These are phyloP conservation scores for Aspergillus nanangensis DNA, from an alignment of 495 filamentous ascomycete species.

Conservation along the genomic window DNA sequence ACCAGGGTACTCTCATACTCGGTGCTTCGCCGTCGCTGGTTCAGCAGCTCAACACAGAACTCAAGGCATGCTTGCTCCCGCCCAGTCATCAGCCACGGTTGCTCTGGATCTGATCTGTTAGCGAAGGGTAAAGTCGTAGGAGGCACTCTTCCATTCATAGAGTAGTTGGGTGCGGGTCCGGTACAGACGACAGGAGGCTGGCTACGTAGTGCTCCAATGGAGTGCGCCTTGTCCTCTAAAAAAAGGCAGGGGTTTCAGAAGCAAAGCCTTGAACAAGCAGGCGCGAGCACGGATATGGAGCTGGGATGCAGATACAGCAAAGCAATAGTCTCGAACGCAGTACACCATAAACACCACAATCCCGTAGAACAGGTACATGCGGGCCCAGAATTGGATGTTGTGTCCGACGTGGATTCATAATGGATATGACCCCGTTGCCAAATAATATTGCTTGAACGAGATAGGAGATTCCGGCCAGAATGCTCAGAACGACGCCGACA, in stretches of 20 bases:
- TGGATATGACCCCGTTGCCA: constrained; percentile 48
- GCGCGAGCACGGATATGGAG: constrained; percentile 16
- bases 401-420: constrained; percentile 13
- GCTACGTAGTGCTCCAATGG: constrained; percentile 9
- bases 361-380: constrained; percentile 20
- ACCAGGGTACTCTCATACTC: constrained; percentile 11
- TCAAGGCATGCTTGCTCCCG: neutral
- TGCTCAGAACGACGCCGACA: constrained; percentile 34
- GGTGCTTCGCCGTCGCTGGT: neutral
- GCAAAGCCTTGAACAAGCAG: constrained; percentile 9
- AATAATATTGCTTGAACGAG: constrained; percentile 79
- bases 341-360: constrained; percentile 10
- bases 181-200: constrained; percentile 34
- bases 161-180: constrained; percentile 23
- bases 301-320: constrained; percentile 17
- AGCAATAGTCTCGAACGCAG: constrained; percentile 14
- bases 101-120: neutral
- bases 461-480: constrained; percentile 69
- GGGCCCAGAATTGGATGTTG: constrained; percentile 14
- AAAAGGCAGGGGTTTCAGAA: constrained; percentile 14
- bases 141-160: neutral
- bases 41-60: constrained; percentile 15
- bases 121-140: neutral
- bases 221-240: constrained; percentile 17
- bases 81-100: neutral